Percentiles rank a stretch among this genome's conserved stretches.
Conservation (phyloP, 2,329 filamentous ascomycete genomes). For the Paecilomyces sp. region DNA sequence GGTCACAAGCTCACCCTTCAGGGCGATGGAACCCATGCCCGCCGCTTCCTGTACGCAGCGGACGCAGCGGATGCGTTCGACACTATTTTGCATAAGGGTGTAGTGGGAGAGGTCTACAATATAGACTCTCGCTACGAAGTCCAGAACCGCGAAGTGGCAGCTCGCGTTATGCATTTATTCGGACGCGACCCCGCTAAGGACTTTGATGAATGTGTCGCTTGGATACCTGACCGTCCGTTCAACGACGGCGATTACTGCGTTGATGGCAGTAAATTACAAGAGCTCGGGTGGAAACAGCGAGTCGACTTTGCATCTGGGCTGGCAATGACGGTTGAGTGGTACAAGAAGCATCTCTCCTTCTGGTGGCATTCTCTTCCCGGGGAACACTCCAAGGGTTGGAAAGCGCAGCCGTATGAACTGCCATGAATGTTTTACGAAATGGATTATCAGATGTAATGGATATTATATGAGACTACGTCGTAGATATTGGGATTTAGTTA, state of each 20-base stretch:
- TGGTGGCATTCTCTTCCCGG: no score
- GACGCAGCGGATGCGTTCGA: constrained; percentile 78
- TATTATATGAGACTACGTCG: no score
- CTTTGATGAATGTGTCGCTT: no score
- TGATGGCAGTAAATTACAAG: constrained; percentile 59
- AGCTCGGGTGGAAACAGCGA: constrained; percentile 63
- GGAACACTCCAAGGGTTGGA: no score
- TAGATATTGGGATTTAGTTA: no score
- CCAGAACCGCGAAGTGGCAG: constrained; percentile 65
- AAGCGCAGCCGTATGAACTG: no score
- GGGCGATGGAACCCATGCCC: constrained; percentile 66
- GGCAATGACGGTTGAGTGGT: constrained; percentile 62
- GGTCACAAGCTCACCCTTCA: constrained; percentile 63
- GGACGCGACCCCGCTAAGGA: constrained; percentile 44
- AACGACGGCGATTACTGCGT: constrained; percentile 69
- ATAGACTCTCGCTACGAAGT: constrained; percentile 72
- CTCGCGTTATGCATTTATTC: constrained; percentile 56
- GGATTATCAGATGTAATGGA: no score
- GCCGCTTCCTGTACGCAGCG: constrained; percentile 69
- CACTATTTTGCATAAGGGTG: constrained; percentile 72
- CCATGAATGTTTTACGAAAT: no score
- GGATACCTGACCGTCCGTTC: constrained; percentile 67
- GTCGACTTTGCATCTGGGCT: constrained; percentile 59
- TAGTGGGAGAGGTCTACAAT: constrained; percentile 72
- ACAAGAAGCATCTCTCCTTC: constrained; percentile 21